Conservation (phyloP, 768 basidiomycete species). For the Leccinum olivaceopallidum region DNA sequence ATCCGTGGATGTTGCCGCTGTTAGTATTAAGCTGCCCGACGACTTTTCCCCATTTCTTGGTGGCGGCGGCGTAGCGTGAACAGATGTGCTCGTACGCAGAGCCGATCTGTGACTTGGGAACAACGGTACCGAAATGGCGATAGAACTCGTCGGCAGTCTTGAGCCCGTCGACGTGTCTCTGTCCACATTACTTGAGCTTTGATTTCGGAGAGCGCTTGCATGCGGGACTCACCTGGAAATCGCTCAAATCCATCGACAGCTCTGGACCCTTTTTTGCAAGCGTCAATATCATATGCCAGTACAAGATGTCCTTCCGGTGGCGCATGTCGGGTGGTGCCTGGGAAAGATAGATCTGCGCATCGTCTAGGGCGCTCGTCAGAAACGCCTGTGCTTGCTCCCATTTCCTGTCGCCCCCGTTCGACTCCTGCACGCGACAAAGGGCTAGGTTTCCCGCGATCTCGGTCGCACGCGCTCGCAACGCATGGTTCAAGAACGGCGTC, state of each 20-base stretch:
- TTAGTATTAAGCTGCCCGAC: constrained; percentile 36
- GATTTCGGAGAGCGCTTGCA: neutral
- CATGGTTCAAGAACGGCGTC: constrained; percentile 57
- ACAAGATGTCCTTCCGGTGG: constrained; percentile 46
- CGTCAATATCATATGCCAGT: constrained; percentile 62
- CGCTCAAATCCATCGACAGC: constrained; percentile 41
- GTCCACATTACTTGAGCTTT: neutral
- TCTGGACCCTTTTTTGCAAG: constrained; percentile 50
- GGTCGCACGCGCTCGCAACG: constrained; percentile 58
- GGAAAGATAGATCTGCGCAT: constrained; percentile 31
- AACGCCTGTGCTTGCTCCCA: constrained; percentile 27
- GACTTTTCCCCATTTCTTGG: no score
- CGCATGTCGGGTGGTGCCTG: no score
- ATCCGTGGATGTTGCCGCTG: constrained; percentile 21
- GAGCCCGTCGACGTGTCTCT: constrained; percentile 40
- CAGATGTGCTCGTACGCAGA: constrained; percentile 51
- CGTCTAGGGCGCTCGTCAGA: no score
- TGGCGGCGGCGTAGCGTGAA: constrained; percentile 42
- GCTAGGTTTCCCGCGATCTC: constrained; percentile 49
- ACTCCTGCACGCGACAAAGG: constrained; percentile 43
- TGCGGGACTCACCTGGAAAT: constrained; percentile 45
- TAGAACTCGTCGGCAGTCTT: constrained; percentile 53
- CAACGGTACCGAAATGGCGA: constrained; percentile 41
- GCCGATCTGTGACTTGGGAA: constrained; percentile 51
- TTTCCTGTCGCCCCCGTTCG: constrained; percentile 39